Evolutionary conservation across 2,329 filamentous ascomycete species (phyloP).

Genomic region (Ramichloridium luteum): DNA sequence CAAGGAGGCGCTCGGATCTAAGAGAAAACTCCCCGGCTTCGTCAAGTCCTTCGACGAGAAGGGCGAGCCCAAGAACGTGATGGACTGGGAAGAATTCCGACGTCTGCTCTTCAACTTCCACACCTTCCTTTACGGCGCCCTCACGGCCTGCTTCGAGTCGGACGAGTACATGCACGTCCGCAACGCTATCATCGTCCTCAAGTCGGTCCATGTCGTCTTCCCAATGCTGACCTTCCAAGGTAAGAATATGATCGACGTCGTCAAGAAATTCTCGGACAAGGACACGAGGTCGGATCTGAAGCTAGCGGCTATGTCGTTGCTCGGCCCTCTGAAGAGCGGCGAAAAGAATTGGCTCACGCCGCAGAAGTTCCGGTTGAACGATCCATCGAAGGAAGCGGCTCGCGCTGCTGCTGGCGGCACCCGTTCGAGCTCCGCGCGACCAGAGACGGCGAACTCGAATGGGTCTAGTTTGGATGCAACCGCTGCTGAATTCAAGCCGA

Average conservation of each 20-base stretch:
- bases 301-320: conserved; percentile 58
- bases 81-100: conserved; percentile 79
- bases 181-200: conserved; percentile 84
- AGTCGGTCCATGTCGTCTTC: conserved; percentile 68
- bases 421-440: conserved; percentile 22
- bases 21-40: conserved; percentile 62
- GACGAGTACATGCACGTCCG: conserved; percentile 96
- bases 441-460: conserved; percentile 29
- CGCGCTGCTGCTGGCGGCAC: conserved; percentile 15
- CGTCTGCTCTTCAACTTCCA: conserved; percentile 86
- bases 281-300: conserved; percentile 61
- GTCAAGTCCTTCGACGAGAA: conserved; percentile 57
- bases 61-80: conserved; percentile 49
- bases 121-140: conserved; percentile 61
- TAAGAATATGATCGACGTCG: conserved; percentile 50
- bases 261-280: conserved; percentile 48
- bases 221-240: conserved; percentile 87
- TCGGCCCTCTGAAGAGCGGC: conserved; percentile 56
- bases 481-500: conserved; percentile 54
- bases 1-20: conserved; percentile 61
- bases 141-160: conserved; percentile 69
- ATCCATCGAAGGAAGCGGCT: conserved; percentile 16
- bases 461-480: conserved; percentile 38
- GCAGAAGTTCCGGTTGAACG: conserved; percentile 49
- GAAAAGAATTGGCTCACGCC: conserved; percentile 61